Conservation (phyloP, 495 filamentous ascomycete genomes). For the Stereocaulon alpinum region DNA sequence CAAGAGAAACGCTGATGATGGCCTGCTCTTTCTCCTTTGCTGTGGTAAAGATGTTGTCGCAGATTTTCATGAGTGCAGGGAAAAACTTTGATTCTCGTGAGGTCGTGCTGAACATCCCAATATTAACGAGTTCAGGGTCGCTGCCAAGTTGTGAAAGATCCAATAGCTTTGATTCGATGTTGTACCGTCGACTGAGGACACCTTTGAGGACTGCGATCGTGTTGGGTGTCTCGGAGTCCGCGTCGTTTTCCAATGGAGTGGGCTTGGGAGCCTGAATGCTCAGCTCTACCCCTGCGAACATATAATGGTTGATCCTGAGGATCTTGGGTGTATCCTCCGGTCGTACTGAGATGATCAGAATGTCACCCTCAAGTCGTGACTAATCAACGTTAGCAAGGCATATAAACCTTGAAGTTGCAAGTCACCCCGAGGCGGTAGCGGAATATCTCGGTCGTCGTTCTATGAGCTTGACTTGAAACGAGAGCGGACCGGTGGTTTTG, state of each 20-base stretch:
- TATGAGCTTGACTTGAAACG: constrained; percentile 47
- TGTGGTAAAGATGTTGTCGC: constrained; percentile 58
- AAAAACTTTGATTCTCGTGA: constrained; percentile 80
- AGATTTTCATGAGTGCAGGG: constrained; percentile 74
- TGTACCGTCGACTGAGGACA: constrained; percentile 67
- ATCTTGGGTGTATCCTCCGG: constrained; percentile 51
- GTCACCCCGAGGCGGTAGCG: constrained; percentile 35
- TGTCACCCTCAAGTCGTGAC: constrained; percentile 61
- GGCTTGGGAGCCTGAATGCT: constrained; percentile 37
- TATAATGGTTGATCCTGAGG: constrained; percentile 50
- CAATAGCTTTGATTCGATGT: constrained; percentile 56
- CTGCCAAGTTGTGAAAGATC: constrained; percentile 63
- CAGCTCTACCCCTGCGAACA: constrained; percentile 53
- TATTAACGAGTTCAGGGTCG: constrained; percentile 54
- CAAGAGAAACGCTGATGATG: constrained; percentile 66
- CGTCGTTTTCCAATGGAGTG: constrained; percentile 26
- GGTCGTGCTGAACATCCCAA: constrained; percentile 64
- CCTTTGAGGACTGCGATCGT: constrained; percentile 33
- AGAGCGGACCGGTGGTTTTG: constrained; percentile 41
- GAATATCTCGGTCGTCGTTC: constrained; percentile 45
- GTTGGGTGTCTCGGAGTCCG: constrained; percentile 29
- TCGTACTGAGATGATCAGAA: constrained; percentile 54
- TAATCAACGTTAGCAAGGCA: constrained; percentile 64
- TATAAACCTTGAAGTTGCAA: constrained; percentile 43
- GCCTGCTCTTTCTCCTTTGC: constrained; percentile 56